These are phyloP conservation scores for Camellia sinensis DNA, from an alignment of 148 eudicot species.

Conservation along the genomic window DNA sequence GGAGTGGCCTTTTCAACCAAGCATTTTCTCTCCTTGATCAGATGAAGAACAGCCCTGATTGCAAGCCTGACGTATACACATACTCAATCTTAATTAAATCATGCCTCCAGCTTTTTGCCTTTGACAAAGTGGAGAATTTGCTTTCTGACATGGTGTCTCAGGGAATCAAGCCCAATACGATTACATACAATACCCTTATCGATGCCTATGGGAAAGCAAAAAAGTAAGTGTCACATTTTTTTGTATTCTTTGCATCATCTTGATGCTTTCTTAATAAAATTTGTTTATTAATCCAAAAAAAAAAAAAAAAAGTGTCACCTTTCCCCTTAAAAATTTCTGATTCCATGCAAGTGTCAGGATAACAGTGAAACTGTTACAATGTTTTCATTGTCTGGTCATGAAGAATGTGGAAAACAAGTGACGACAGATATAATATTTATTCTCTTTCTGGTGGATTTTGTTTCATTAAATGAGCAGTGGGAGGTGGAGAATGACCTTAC, in stretches of 20 bases:
- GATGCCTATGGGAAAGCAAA: constrained; percentile 87
- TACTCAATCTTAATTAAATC: constrained; percentile 85
- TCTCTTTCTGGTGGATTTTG: not conserved
- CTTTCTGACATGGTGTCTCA: constrained; percentile 75
- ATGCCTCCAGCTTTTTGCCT: constrained; percentile 61
- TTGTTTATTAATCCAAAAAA: too few relatives aligned
- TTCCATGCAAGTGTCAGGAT: not conserved
- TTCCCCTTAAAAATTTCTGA: not conserved
- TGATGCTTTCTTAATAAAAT: too few relatives aligned
- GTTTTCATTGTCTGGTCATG: not conserved
- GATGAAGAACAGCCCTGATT: constrained; percentile 62
- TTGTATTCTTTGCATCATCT: too few relatives aligned
- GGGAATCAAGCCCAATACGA: constrained; percentile 75
- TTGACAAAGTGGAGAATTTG: constrained; percentile 56
- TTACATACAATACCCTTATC: constrained; percentile 81
- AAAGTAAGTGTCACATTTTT: constrained; percentile 37
- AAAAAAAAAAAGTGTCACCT: constrained; percentile 40
- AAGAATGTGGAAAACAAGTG: not conserved
- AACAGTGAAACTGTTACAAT: not conserved
- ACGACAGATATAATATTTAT: not conserved
- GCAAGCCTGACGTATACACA: constrained; percentile 79
- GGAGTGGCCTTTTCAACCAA: constrained; percentile 66
- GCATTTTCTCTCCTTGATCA: constrained; percentile 73
- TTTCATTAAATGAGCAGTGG: not conserved
- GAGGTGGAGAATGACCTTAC: not conserved